Conservation (phyloP, 164 flowering plant genomes). For the Vitis cinerea region DNA sequence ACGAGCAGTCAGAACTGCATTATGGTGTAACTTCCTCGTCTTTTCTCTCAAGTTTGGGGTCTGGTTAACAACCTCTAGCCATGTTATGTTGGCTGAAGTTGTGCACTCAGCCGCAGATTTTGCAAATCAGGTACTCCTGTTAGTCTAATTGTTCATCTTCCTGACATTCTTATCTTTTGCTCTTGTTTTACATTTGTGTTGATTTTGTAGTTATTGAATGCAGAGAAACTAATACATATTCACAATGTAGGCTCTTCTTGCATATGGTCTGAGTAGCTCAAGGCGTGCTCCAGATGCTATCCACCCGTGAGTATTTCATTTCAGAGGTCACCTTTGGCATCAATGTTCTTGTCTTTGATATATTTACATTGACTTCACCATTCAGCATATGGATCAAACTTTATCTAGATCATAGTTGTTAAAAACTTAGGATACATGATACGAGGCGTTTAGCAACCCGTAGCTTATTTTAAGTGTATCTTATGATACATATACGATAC, state of each 20-base stretch:
- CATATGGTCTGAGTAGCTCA: constrained; percentile 96
- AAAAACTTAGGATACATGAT: no score
- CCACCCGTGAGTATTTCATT: constrained; percentile 79
- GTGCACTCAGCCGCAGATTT: constrained; percentile 96
- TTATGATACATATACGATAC: no score
- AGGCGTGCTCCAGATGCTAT: constrained; percentile 98
- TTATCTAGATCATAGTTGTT: not conserved
- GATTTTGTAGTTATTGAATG: constrained; percentile 7
- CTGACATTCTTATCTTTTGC: not conserved
- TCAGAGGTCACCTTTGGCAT: not conserved
- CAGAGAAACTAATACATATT: constrained; percentile 31
- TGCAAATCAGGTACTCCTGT: constrained; percentile 75
- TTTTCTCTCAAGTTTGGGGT: constrained; percentile 96
- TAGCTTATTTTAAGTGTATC: no score
- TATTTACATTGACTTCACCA: not conserved
- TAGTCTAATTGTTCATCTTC: not conserved
- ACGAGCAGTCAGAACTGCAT: constrained; percentile 90
- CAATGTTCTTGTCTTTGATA: constrained; percentile 1
- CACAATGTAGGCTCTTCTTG: constrained; percentile 84
- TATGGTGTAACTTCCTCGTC: constrained; percentile 95
- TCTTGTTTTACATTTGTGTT: constrained; percentile 1
- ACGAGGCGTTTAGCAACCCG: no score
- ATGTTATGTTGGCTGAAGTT: constrained; percentile 96
- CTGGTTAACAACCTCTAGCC: constrained; percentile 84
- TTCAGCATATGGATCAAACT: not conserved